Evolutionary conservation across 1,284 basidiomycete species (phyloP).

Genomic region (Porogramme epimiltina): DNA sequence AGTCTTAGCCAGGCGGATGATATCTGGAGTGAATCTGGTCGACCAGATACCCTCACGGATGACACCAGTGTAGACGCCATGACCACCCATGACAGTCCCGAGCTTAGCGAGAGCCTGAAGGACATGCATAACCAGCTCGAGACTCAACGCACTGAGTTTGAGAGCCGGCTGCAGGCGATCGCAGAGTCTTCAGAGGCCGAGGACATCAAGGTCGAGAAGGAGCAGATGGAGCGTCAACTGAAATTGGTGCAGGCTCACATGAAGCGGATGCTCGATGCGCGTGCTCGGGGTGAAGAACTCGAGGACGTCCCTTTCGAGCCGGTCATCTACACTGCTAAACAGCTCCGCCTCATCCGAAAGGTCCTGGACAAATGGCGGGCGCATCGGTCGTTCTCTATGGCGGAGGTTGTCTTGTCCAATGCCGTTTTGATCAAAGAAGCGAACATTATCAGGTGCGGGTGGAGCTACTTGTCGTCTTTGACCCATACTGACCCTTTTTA

Average conservation of each 20-base stretch:
- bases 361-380: conserved; percentile 85
- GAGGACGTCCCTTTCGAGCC: conserved; percentile 70
- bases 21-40: conserved; percentile 80
- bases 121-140: conserved; percentile 73
- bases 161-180: conserved; percentile 75
- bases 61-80: conserved; percentile 80
- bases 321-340: conserved; percentile 77
- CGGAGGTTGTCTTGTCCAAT: conserved; percentile 83
- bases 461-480: neutral
- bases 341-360: conserved; percentile 78
- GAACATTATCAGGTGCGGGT: conserved; percentile 81
- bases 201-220: conserved; percentile 85
- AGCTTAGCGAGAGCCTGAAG: conserved; percentile 61
- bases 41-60: conserved; percentile 78
- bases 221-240: conserved; percentile 88
- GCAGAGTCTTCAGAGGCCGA: conserved; percentile 75
- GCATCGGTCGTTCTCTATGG: conserved; percentile 88
- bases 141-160: conserved; percentile 45
- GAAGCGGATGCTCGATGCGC: conserved; percentile 78
- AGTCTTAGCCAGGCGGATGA: conserved; percentile 85
- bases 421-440: conserved; percentile 93
- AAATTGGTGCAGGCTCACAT: conserved; percentile 81
- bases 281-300: conserved; percentile 75
- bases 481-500: conserved; percentile 8
- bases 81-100: conserved; percentile 68